Percentiles rank a stretch among this genome's conserved stretches.
Evolutionary conservation across 768 basidiomycete species (phyloP).

Genomic region (Mycena latifolia): DNA sequence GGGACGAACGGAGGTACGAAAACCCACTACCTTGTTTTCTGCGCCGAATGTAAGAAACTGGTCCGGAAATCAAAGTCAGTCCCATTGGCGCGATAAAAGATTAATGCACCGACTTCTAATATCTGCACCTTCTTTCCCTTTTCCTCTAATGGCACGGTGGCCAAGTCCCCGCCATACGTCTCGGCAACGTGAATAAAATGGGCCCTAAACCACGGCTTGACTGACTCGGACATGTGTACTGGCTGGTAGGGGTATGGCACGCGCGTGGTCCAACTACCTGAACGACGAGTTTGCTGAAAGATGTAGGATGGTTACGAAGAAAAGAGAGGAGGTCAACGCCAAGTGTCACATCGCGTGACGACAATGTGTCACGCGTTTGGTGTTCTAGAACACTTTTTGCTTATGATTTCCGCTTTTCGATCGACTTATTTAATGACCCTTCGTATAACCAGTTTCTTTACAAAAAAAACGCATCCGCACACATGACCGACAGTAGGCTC

Average conservation of each 20-base stretch:
- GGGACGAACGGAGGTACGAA: background rate
- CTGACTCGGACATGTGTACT: slow-evolving; percentile 10
- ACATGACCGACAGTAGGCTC: no score
- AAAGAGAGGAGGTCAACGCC: background rate
- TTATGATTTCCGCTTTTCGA: no score
- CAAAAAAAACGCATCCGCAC: no score
- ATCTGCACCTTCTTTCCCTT: slow-evolving; percentile 71
- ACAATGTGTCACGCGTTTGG: no score
- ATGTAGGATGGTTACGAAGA: no score
- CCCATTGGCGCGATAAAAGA: background rate
- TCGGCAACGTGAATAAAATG: slow-evolving; percentile 66
- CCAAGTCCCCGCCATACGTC: slow-evolving; percentile 61
- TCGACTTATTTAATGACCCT: no score
- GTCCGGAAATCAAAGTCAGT: background rate
- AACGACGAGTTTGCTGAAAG: no score
- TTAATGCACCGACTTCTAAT: slow-evolving; percentile 56
- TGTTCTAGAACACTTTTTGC: no score
- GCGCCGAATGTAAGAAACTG: slow-evolving; percentile 18
- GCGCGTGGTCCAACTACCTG: no score
- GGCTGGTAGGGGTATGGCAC: background rate
- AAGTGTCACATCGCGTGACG: background rate
- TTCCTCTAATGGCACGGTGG: slow-evolving; percentile 44
- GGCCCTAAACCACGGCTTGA: slow-evolving; percentile 68
- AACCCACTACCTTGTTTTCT: slow-evolving; percentile 27
- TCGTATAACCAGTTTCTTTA: no score